These are phyloP conservation scores for Hypoxylon sp. DNA, from an alignment of 2,329 filamentous ascomycete species.

Conservation along the genomic window DNA sequence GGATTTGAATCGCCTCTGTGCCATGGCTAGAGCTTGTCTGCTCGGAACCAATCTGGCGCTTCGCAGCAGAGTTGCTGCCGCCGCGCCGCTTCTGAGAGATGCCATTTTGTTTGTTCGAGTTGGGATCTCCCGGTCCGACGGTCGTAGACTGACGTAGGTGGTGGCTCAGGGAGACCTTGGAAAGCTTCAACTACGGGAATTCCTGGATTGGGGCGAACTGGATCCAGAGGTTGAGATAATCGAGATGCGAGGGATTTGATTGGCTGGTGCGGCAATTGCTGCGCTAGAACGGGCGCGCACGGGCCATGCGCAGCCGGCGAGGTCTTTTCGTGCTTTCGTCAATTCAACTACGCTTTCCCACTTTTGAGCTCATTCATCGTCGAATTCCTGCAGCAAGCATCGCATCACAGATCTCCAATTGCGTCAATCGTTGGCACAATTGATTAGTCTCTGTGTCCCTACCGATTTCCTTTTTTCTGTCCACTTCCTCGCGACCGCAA, in stretches of 20 bases:
- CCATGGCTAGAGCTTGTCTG: conserved; percentile 58
- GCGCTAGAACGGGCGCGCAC: conserved; percentile 56
- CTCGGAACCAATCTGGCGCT: conserved; percentile 56
- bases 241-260: conserved; percentile 56
- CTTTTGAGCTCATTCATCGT: conserved; percentile 41
- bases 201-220: conserved; percentile 33
- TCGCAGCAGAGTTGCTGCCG: conserved; percentile 67
- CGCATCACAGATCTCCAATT: conserved; percentile 50
- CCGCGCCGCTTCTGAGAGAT: conserved; percentile 71
- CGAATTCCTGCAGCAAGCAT: conserved; percentile 40
- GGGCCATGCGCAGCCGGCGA: conserved; percentile 53
- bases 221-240: conserved; percentile 37
- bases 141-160: conserved; percentile 15
- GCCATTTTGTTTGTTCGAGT: conserved; percentile 68
- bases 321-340: conserved; percentile 63
- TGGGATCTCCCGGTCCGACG: conserved; percentile 9
- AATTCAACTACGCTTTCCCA: conserved; percentile 40
- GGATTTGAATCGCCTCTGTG: conserved; percentile 67
- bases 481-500: conserved; percentile 45
- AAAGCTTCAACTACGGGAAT: conserved; percentile 11
- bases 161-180: not conserved
- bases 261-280: conserved; percentile 60
- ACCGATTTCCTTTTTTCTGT: conserved; percentile 46
- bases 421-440: conserved; percentile 54
- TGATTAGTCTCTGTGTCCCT: conserved; percentile 55